phyloP scores from a whole-genome alignment of 1,284 basidiomycete genomes.

The Somion occarium region DNA sequence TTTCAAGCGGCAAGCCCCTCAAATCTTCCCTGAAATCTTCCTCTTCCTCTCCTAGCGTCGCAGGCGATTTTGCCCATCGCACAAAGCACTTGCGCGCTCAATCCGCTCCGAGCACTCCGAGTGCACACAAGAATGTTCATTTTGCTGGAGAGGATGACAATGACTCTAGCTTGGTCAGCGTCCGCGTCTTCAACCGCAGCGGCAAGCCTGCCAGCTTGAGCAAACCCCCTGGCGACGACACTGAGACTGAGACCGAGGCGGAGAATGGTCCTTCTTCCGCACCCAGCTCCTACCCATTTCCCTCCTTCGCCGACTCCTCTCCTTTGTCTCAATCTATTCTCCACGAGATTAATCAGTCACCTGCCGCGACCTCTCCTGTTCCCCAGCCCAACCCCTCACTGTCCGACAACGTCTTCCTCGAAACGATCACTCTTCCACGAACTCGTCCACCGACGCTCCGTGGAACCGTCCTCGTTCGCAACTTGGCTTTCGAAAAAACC shows the following conservation, averaged over 20 bases:
- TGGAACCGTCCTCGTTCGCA: slow-evolving; percentile 66
- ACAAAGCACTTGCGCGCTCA: slow-evolving; percentile 41
- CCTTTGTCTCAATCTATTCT: slow-evolving; percentile 15
- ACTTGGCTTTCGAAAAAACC: slow-evolving; percentile 84
- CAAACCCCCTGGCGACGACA: slow-evolving; percentile 62
- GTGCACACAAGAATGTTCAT: slow-evolving; percentile 81
- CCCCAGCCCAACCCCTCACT: slow-evolving; percentile 33
- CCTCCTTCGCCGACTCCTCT: slow-evolving; percentile 18
- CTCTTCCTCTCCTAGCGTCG: slow-evolving; percentile 48
- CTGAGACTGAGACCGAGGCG: slow-evolving; percentile 73
- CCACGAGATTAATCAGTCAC: slow-evolving; percentile 39
- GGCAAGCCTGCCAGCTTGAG: slow-evolving; percentile 74
- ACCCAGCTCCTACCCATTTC: slow-evolving; percentile 18
- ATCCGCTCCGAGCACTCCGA: slow-evolving; percentile 71
- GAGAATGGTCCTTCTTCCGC: slow-evolving; percentile 27
- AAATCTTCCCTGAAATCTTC: slow-evolving; percentile 84
- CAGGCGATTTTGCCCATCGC: slow-evolving; percentile 43
- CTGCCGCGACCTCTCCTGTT: slow-evolving; percentile 34
- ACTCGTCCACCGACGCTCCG: slow-evolving; percentile 39
- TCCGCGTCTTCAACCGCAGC: slow-evolving; percentile 78
- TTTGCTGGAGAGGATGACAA: slow-evolving; percentile 67
- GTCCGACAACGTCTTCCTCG: slow-evolving; percentile 43
- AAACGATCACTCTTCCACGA: slow-evolving; percentile 40
- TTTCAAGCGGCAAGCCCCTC: slow-evolving; percentile 87
- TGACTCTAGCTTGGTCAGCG: slow-evolving; percentile 68